Percentiles rank a stretch among this genome's conserved stretches.
Conservation (phyloP, 192 early-diverging fungal species). For the Coemansia sp. region DNA sequence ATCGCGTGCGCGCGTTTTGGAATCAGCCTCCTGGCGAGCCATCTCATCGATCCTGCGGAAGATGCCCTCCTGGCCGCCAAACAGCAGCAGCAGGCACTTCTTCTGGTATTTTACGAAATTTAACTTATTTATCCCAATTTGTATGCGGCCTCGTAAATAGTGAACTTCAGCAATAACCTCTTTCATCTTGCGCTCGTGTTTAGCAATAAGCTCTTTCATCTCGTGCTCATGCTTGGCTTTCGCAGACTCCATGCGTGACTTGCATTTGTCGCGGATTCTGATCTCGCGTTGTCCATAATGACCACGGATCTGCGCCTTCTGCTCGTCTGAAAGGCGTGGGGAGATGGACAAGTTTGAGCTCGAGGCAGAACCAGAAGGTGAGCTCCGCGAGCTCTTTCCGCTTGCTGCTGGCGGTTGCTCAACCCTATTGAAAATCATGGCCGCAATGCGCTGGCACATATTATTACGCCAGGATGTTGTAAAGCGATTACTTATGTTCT, state of each 20-base stretch:
- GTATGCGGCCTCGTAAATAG: slow-evolving; percentile 29
- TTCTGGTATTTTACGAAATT: slow-evolving; percentile 28
- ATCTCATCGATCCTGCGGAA: slow-evolving; percentile 21
- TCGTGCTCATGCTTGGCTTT: not conserved
- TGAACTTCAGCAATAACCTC: slow-evolving; percentile 14
- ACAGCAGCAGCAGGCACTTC: slow-evolving; percentile 19
- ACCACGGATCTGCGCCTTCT: slow-evolving; percentile 33
- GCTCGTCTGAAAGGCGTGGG: slow-evolving; percentile 24
- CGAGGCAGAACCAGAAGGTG: slow-evolving; percentile 9
- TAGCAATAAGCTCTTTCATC: slow-evolving; percentile 1
- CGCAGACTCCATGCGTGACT: not conserved
- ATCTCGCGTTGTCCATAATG: slow-evolving; percentile 10
- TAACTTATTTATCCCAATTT: slow-evolving; percentile 14
- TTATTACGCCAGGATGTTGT: slow-evolving; percentile 28
- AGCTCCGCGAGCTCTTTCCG: not conserved
- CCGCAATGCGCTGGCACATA: slow-evolving; percentile 20
- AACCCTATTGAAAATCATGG: not conserved
- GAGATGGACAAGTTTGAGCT: slow-evolving; percentile 13
- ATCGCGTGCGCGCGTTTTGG: slow-evolving; percentile 3
- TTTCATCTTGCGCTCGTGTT: not conserved
- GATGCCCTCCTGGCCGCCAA: slow-evolving; percentile 34
- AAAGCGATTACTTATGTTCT: slow-evolving; percentile 19
- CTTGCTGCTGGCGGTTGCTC: not conserved
- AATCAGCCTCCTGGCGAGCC: not conserved
- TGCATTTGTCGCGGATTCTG: too few species aligned